phyloP scores from a whole-genome alignment of 257 asterid species.

The Primulina eburnea region DNA sequence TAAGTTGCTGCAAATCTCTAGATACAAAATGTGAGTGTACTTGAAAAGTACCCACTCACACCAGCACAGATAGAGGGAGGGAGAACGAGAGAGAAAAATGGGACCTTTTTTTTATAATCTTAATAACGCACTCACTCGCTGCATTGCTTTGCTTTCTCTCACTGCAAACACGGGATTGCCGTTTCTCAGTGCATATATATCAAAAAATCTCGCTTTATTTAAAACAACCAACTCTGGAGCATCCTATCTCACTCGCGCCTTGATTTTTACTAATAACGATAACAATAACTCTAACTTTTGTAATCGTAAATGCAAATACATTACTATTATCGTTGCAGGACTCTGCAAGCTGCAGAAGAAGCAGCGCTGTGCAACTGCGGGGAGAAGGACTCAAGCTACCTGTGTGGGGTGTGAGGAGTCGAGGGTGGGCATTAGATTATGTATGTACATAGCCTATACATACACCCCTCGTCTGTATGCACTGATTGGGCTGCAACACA shows the following conservation, averaged over 20 bases:
- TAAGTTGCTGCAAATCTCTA: conserved; percentile 17
- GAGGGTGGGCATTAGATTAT: conserved; percentile 23
- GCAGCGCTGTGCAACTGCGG: conserved; percentile 56
- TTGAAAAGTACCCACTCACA: conserved; percentile 13
- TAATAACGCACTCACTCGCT: conserved; percentile 24
- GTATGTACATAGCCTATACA: conserved; percentile 27
- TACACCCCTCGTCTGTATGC: conserved; percentile 27
- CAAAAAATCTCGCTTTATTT: conserved; percentile 39
- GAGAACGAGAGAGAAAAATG: neutral
- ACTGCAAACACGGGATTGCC: conserved; percentile 30
- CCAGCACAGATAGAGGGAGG: conserved; percentile 2
- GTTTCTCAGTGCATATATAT: conserved; percentile 28
- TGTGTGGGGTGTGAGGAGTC: conserved; percentile 36
- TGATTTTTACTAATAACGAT: neutral
- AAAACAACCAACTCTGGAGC: no score
- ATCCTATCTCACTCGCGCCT: no score
- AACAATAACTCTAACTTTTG: neutral
- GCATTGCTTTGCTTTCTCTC: conserved; percentile 46
- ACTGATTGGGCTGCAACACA: conserved; percentile 31
- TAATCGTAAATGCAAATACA: neutral
- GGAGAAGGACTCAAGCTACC: conserved; percentile 9
- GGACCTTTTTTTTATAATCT: conserved; percentile 20
- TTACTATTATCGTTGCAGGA: neutral
- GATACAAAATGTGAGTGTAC: conserved; percentile 16
- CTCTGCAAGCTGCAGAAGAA: conserved; percentile 56